Evolutionary conservation across 2,329 filamentous ascomycete genomes (phyloP).

Genomic region (Curvularia spicifera): DNA sequence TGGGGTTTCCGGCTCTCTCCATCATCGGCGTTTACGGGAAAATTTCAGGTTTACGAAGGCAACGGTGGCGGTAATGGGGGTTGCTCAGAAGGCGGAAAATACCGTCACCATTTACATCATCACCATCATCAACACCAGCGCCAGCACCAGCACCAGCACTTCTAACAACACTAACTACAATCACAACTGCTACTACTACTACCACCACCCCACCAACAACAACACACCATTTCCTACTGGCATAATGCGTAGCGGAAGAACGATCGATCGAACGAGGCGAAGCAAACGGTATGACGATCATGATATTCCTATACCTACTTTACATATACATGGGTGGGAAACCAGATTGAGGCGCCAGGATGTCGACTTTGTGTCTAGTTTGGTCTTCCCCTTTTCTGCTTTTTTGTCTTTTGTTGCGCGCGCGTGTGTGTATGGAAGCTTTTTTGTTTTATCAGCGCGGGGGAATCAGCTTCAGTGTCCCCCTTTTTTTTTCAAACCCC

Average conservation of each 20-base stretch:
- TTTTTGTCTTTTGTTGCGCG: slow-evolving; percentile 3
- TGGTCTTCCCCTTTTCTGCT: slow-evolving; percentile 9
- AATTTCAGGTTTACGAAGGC: slow-evolving; percentile 15
- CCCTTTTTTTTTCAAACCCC: neutral
- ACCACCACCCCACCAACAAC: slow-evolving; percentile 5
- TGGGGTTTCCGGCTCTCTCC: slow-evolving; percentile 11
- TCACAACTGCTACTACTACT: neutral
- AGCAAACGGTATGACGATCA: slow-evolving; percentile 18
- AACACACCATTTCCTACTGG: slow-evolving; percentile 15
- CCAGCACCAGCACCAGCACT: slow-evolving; percentile 5
- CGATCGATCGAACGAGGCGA: slow-evolving; percentile 8
- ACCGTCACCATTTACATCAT: slow-evolving; percentile 5
- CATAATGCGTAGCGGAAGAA: slow-evolving; percentile 17
- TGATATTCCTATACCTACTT: slow-evolving; percentile 18
- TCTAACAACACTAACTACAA: neutral
- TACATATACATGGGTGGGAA: slow-evolving; percentile 14
- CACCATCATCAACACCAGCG: slow-evolving; percentile 1
- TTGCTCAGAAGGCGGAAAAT: neutral
- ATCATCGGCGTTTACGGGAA: slow-evolving; percentile 17
- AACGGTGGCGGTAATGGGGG: slow-evolving; percentile 7
- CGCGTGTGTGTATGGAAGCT: slow-evolving; percentile 2
- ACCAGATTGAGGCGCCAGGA: slow-evolving; percentile 17
- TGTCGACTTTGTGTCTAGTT: slow-evolving; percentile 17
- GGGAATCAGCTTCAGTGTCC: neutral
- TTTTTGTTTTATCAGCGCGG: slow-evolving; percentile 6